Base-by-base conservation (phyloP, 805 yeast species). In the Zygotorulaspora danielsina region DNA sequence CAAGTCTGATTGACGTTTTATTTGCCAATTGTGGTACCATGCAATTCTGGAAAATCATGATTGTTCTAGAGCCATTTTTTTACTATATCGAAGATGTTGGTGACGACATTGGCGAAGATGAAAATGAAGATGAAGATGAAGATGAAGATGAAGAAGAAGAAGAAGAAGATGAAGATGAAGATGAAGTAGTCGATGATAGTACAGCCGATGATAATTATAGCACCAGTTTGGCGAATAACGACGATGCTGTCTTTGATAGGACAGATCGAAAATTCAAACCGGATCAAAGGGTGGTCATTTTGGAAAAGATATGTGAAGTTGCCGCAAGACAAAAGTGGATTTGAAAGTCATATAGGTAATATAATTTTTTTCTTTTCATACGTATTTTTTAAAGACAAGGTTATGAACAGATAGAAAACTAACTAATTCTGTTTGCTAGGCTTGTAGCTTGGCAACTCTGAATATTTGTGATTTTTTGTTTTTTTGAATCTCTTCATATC, bases 381-480 rank as follows among this genome's bases (percentile, higher is more conserved):
- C 39, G 33, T 25, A 36, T 27, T 27, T 9, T 17, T 17, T n/a
- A 12, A 18, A 16, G 16, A 31, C 29, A 28, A n/a, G n/a, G n/a
- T n/a, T n/a, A n/a, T n/a, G n/a, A n/a, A n/a, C n/a, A n/a, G n/a
- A n/a, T n/a, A n/a, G n/a, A n/a, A n/a, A n/a, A n/a, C n/a, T n/a
- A n/a, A 33, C 38, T 45, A 55, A 39, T 42, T 42, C 39, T 56
- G 60, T 34, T 57, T 57, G 32, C 55, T 43, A 12, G 51, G 41
- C 31, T 46, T 53, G 41, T 50, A 66, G 32, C 56, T 58, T 20
- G 75, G 75, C 34, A 71, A 50, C 41, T 70, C 73, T 3, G 61
- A 54, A 41, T 71, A 71, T 39, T 51, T 63, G 37, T 59, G 70
- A 38, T 66, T 68, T 28, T 62, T 66, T 41, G 55, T 45, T 7